Evolutionary conservation across 306 rosid species (phyloP).

Genomic region (Echinosophora koreensis): DNA sequence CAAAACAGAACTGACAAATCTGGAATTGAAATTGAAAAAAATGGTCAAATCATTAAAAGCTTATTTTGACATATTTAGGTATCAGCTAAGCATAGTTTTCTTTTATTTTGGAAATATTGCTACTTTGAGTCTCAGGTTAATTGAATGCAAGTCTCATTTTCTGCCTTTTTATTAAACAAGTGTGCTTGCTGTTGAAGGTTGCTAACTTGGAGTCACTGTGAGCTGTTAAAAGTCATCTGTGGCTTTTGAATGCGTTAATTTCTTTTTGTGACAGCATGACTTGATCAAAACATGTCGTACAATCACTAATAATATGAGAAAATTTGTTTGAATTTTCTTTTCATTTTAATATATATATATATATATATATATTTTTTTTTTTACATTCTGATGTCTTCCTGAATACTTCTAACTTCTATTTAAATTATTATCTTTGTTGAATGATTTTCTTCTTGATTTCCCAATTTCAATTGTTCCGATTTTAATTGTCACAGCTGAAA

Average conservation of each 20-base stretch:
- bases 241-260: not conserved
- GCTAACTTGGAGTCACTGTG: not conserved
- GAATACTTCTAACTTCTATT: not conserved
- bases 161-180: not conserved
- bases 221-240: not conserved
- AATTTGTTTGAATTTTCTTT: constrained; percentile 2
- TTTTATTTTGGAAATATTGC: not conserved
- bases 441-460: constrained; percentile 10
- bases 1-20: not conserved
- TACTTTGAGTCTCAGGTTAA: not conserved
- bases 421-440: constrained; percentile 17
- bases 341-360: not conserved
- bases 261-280: not conserved
- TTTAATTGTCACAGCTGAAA: constrained; percentile 40
- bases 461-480: constrained; percentile 15
- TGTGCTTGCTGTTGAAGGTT: not conserved
- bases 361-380: too few species aligned
- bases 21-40: too few species aligned
- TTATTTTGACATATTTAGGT: too few species aligned
- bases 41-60: too few species aligned
- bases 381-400: not conserved
- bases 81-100: not conserved
- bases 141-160: not conserved
- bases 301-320: not conserved
- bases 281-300: constrained; percentile 5